Conservation (phyloP, 2,329 filamentous ascomycete genomes). For the Proliferodiscus dingleyae region DNA sequence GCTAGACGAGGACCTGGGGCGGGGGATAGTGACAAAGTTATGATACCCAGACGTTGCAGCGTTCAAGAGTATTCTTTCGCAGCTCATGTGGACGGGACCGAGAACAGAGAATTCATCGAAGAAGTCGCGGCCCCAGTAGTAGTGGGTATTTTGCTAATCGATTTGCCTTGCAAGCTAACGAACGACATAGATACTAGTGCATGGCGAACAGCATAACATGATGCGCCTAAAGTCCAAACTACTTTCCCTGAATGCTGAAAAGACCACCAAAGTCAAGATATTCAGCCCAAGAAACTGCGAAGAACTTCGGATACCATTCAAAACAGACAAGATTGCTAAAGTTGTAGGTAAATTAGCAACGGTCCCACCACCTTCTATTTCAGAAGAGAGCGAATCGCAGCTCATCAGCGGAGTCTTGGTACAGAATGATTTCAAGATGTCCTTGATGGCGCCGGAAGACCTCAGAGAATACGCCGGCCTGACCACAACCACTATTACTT, state of each 20-base stretch:
- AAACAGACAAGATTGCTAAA: slow-evolving; percentile 89
- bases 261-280: slow-evolving; percentile 76
- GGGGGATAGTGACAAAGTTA: slow-evolving; percentile 74
- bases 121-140: slow-evolving; percentile 89
- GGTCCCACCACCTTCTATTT: slow-evolving; percentile 52
- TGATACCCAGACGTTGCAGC: slow-evolving; percentile 88
- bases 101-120: slow-evolving; percentile 96
- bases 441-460: slow-evolving; percentile 94
- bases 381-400: slow-evolving; percentile 43
- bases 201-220: slow-evolving; percentile 97
- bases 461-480: slow-evolving; percentile 94
- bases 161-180: slow-evolving; percentile 16
- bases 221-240: slow-evolving; percentile 93
- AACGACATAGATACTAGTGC: slow-evolving; percentile 72
- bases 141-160: slow-evolving; percentile 51
- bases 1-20: slow-evolving; percentile 53
- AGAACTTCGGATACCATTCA: slow-evolving; percentile 91
- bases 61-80: slow-evolving; percentile 95
- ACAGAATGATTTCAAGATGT: slow-evolving; percentile 96
- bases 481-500: slow-evolving; percentile 89
- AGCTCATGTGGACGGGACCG: slow-evolving; percentile 90
- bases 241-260: slow-evolving; percentile 82
- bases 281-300: slow-evolving; percentile 94
- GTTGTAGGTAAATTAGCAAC: slow-evolving; percentile 91
- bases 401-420: slow-evolving; percentile 88